Base-by-base conservation (phyloP, 129 eudicot species). In the Arctium lappa region DNA sequence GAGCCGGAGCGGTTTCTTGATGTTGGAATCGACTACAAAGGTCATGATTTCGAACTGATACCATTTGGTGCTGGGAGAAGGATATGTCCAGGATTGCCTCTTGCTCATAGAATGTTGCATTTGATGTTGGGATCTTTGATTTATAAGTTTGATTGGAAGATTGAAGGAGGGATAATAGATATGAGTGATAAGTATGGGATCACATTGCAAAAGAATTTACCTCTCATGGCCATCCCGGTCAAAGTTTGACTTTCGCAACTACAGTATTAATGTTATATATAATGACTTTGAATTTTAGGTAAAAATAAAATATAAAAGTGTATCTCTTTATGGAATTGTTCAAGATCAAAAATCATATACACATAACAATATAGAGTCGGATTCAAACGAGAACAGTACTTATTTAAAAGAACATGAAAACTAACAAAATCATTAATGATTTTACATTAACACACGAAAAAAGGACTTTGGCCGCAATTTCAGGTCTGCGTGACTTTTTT, bases 31-130 rank as follows among this genome's bases (percentile, higher is more conserved):
- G 88, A 87, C 60, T 86, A 74, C 48, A 81, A 77, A 32, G 93
- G 93, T 37, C 75, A 39, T 12, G 40, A 85, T 46, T 89, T 89
- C 22, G 89, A 87, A 81, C 76, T 85, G 4, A 85, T 85, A 69
- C 90, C 93, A 8, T 87, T 89, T 78, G 93, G 91, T 30, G 77
- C 85, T 0, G 93, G 93, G 1, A 76, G 93, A 68, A 85, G 93
- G 75, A 87, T 80, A 1, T 88, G 90, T 72, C 84, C 80, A 1
- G 90, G 88, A 30, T 39, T 85, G 86, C 86, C 88, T 1, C 72
- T 88, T 5, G 90, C 88, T 2, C 37, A 84, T 37, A 68, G 83
- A 6, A 88, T 84, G 90, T 78, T 87, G 80, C 91, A 81, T 30
- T 68, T 87, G 36, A 80, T 90, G 89, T 16, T 90, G 53, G 93